Conservation (phyloP, 2,329 filamentous ascomycete species). For the Chrysosphaeria jannelii region DNA sequence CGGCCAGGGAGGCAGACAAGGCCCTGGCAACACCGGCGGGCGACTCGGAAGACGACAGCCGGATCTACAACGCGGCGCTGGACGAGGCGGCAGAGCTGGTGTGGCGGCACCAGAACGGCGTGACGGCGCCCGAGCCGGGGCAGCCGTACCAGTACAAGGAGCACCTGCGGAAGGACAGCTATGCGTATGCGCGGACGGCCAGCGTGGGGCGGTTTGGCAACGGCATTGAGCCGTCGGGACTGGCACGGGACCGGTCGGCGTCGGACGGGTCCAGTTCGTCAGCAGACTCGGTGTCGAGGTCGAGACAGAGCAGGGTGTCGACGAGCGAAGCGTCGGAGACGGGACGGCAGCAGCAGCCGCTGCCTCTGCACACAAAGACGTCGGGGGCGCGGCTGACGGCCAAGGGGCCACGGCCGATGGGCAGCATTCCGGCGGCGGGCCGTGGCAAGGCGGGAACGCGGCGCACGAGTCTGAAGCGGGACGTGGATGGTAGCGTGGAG, state of each 20-base stretch:
- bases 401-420: constrained; percentile 6
- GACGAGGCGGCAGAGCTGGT: constrained; percentile 55
- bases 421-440: constrained; percentile 8
- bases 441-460: constrained; percentile 8
- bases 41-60: constrained; percentile 14
- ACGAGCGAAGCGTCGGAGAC: constrained; percentile 3
- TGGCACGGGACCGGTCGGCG: constrained; percentile 17
- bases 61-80: constrained; percentile 38
- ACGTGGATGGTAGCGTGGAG: constrained; percentile 36
- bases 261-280: constrained; percentile 20
- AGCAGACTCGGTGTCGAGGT: constrained; percentile 10
- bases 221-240: constrained; percentile 15
- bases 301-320: constrained; percentile 9
- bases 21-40: not conserved
- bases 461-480: constrained; percentile 35
- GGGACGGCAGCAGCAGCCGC: too few species aligned
- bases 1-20: constrained; percentile 3
- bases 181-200: constrained; percentile 33
- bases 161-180: constrained; percentile 40
- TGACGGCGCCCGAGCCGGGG: constrained; percentile 22
- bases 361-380: too few species aligned
- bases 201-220: constrained; percentile 20
- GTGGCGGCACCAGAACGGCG: constrained; percentile 39
- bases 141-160: constrained; percentile 36
- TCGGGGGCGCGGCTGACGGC: too few species aligned